Evolutionary conservation across 768 basidiomycete species (phyloP).

Genomic region (Calocybe indica): DNA sequence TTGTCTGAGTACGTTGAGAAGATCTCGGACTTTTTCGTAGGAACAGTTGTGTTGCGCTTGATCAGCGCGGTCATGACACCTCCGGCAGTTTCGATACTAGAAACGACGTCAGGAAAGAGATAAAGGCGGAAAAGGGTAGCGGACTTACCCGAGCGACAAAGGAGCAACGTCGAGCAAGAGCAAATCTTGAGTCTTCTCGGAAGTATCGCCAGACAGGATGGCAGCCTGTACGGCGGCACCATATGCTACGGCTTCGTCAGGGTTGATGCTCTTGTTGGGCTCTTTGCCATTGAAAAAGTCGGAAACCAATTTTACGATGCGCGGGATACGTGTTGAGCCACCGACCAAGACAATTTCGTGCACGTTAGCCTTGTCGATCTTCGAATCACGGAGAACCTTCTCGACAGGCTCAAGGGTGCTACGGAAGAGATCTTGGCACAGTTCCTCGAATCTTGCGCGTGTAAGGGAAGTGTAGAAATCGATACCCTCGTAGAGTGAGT

Average conservation of each 20-base stretch:
- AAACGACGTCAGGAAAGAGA: constrained; percentile 14
- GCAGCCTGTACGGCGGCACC: constrained; percentile 99
- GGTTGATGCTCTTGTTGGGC: constrained; percentile 99
- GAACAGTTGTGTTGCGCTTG: constrained; percentile 98
- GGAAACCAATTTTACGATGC: constrained; percentile 94
- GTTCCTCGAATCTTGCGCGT: constrained; percentile 95
- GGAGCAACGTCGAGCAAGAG: constrained; percentile 93
- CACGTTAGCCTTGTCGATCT: constrained; percentile 94
- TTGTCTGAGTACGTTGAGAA: constrained; percentile 99
- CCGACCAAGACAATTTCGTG: constrained; percentile 98
- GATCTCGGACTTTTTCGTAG: constrained; percentile 97
- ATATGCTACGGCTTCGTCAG: constrained; percentile 97
- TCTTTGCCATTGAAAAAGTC: constrained; percentile 99
- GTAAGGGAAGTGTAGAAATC: constrained; percentile 99
- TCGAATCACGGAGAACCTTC: constrained; percentile 96
- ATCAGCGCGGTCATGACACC: constrained; percentile 99
- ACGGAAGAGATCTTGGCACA: constrained; percentile 94
- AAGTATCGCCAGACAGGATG: constrained; percentile 95
- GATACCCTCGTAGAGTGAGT: constrained; percentile 95
- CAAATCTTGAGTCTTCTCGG: constrained; percentile 95
- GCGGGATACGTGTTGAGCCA: constrained; percentile 97
- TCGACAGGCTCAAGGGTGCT: constrained; percentile 93
- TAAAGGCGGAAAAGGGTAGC: constrained; percentile 19
- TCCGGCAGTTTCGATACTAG: constrained; percentile 93
- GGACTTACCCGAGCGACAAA: constrained; percentile 56